Evolutionary conservation across 192 early-diverging fungal genomes (phyloP), one percentile per base, ranked within the genome.

Genomic region (Entomortierella parvispora): DNA sequence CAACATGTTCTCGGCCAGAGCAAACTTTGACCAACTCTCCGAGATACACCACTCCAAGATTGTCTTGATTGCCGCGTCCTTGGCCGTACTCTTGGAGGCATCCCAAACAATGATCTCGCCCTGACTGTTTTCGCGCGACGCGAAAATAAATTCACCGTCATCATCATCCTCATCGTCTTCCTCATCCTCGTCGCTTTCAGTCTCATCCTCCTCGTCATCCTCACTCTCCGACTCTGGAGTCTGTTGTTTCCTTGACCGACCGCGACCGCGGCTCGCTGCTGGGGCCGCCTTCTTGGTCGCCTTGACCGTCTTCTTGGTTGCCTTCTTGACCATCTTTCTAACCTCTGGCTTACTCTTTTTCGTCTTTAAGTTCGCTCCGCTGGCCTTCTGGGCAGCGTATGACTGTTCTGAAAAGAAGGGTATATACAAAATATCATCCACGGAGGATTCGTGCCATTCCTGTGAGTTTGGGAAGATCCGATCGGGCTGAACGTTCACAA

Each of bases 381-480:
- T 40, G 37, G 37, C 37, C 12, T 40, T 40, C 7, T 12, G 56
- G 2, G 62, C 22, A 8, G 62, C 34, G 49, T 77, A 77, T 2
- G 74, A 68, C 15, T 47, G 28, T 46, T 33, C 29, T 29, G 74
- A 77, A 60, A 77, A 77, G 33, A 58, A 33, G 4, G 74, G 74
- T 28, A 77, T 68, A 20, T 77, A 77, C 9, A 77, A 33, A 47
- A 86, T 80, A 54, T 84, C 85, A 42, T 86, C 85, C 14, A 86
- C 66, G 34, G 83, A 68, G 2, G 81, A 81, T 26, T 82, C 81
- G 55, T 86, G 85, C 82, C 82, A 86, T 51, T 84, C 85, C 28
- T 71, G 60, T 2, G 81, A 76, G 15, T 50, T 42, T 60, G 82
- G 82, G 49, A 74, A 86, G 43, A 71, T 59, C 25, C 23, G 61